Evolutionary conservation across 805 yeast genomes (phyloP), one percentile per base, ranked within the genome.

Genomic region (Saccharomyces paradoxus): DNA sequence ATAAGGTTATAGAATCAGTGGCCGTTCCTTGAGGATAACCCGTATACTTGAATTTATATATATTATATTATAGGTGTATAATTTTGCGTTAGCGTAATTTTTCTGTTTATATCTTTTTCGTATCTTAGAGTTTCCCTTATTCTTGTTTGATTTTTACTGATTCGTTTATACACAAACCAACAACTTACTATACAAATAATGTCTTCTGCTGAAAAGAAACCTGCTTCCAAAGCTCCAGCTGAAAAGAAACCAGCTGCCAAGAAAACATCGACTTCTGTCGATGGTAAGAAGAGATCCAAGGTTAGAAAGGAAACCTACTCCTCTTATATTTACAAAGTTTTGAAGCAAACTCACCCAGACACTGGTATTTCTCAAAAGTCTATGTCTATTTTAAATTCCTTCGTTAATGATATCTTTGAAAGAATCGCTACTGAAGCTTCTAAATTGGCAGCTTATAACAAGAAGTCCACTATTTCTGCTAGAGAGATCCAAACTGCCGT

Each of bases 401-500:
- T 92, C 69, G 97, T 92, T 68, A 91, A 90, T 79, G 97, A 92
- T 78, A 89, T 91, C 74, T 92, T 91, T 73, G 97, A 91, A 82
- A 91, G 98, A 82, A 87, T 92, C 69, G 97, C 97, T 68, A 78
- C 92, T 68, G 97, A 91, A 81, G 97, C 97, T 69, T 91, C 97
- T 65, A 92, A 91, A 80, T 85, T 92, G 70, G 97, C 97, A 78
- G 96, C 96, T 72, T 91, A 91, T 87, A 91, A 91, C 88, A 90
- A 90, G 83, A 91, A 90, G 80, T 89, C 96, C 57, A 91, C 98
- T 67, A 91, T 92, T 72, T 89, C 97, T 64, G 95, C 97, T 59
- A 89, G 97, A 81, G 97, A 91, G 81, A 91, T 91, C 70, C 97
- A 91, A 82, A 91, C 97, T 67, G 97, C 98, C 66, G 97, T 91